Conservation (phyloP, 139 green algal genomes). For the Zygnema circumcarinatum region DNA sequence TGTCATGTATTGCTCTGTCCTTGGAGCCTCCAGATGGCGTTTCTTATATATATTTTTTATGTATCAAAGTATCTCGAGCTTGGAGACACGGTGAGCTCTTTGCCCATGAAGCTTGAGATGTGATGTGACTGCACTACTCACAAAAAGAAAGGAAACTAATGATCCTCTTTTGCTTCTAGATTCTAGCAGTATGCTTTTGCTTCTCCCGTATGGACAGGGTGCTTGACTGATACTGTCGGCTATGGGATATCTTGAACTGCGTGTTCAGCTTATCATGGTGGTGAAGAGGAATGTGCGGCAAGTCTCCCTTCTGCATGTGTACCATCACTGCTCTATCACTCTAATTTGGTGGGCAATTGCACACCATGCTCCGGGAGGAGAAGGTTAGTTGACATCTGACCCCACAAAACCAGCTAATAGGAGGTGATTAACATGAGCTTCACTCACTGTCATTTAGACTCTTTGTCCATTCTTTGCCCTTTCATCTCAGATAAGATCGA, state of each 20-base stretch:
- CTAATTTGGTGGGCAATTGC: constrained; percentile 76
- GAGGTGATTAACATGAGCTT: background rate
- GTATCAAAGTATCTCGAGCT: constrained; percentile 50
- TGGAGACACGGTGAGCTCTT: constrained; percentile 31
- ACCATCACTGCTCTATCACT: constrained; percentile 77
- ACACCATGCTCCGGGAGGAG: constrained; percentile 70
- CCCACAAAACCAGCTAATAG: background rate
- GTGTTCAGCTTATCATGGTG: constrained; percentile 74
- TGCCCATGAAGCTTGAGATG: background rate
- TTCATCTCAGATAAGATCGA: background rate
- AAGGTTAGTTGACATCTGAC: constrained; percentile 49
- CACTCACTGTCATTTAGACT: background rate
- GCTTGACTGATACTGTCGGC: background rate
- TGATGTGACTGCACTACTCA: background rate
- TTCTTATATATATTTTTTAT: constrained; percentile 54
- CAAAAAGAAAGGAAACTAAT: background rate
- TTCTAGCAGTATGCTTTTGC: background rate
- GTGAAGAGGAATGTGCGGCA: constrained; percentile 75
- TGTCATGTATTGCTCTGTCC: no score
- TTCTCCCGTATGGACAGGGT: background rate
- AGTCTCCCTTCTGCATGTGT: constrained; percentile 75
- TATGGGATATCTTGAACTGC: background rate
- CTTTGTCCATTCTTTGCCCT: background rate
- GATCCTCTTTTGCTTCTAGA: background rate
- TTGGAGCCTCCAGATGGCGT: constrained; percentile 51